Evolutionary conservation across 768 basidiomycete species (phyloP).

Genomic region (Dentipellis sp.): DNA sequence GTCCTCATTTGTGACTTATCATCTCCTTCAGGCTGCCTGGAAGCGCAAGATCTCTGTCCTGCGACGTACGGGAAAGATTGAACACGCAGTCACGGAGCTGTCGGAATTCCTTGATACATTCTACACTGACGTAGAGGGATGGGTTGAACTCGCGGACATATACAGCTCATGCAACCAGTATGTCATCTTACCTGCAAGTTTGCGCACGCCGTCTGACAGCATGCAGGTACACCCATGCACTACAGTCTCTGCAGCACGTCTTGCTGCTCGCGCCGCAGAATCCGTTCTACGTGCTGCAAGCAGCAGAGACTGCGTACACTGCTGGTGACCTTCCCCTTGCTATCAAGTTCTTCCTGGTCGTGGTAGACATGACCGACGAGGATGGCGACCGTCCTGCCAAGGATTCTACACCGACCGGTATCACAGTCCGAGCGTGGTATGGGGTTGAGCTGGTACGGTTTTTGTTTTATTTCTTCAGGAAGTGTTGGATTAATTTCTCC

Average conservation of each 20-base stretch:
- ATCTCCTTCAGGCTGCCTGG: conserved; percentile 47
- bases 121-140: conserved; percentile 82
- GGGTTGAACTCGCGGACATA: conserved; percentile 79
- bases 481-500: no score
- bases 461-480: neutral
- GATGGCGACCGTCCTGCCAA: conserved; percentile 36
- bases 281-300: conserved; percentile 74
- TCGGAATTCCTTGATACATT: conserved; percentile 73
- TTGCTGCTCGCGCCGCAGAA: conserved; percentile 81
- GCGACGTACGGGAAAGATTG: conserved; percentile 48
- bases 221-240: conserved; percentile 57
- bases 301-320: conserved; percentile 84
- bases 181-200: conserved; percentile 18
- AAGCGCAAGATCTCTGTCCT: conserved; percentile 76
- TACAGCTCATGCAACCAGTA: conserved; percentile 71
- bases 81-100: conserved; percentile 64
- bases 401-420: conserved; percentile 39
- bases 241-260: conserved; percentile 74
- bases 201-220: neutral
- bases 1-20: neutral
- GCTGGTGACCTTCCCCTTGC: conserved; percentile 66
- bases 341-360: conserved; percentile 69
- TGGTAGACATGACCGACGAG: conserved; percentile 71
- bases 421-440: conserved; percentile 70
- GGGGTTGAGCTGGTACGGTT: conserved; percentile 67